Conservation (phyloP, 306 rosid genomes). For the Mimosa bimucronata region DNA sequence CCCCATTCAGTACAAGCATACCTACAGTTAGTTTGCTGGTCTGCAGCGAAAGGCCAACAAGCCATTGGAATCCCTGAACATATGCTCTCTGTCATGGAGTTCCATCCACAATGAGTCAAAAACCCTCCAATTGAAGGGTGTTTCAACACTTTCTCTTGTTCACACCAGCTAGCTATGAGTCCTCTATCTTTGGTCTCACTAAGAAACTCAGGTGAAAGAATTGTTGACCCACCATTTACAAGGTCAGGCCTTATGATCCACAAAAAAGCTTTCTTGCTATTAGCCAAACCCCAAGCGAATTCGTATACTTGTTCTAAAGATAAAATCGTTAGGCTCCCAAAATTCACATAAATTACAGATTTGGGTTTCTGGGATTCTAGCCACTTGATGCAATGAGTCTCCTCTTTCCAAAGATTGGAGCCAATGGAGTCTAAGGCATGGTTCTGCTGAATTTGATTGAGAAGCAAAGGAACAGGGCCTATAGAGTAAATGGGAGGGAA, state of each 20-base stretch:
- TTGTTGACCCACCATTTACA: background rate
- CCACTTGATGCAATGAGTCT: constrained; percentile 23
- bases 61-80: constrained; percentile 32
- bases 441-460: background rate
- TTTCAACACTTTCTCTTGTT: constrained; percentile 24
- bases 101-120: constrained; percentile 16
- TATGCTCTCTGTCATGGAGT: background rate
- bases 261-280: background rate
- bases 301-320: background rate
- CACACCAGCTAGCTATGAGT: constrained; percentile 35
- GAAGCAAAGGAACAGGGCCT: constrained; percentile 15
- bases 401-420: constrained; percentile 31
- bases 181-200: constrained; percentile 24
- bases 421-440: background rate
- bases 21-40: constrained; percentile 2
- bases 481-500: background rate
- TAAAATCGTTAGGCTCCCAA: background rate
- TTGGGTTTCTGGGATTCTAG: constrained; percentile 18
- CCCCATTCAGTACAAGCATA: constrained; percentile 35
- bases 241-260: constrained; percentile 15
- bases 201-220: constrained; percentile 13
- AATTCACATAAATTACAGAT: background rate
- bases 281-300: constrained; percentile 5
- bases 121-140: constrained; percentile 12
- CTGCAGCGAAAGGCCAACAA: constrained; percentile 37